A percentile compares a stretch with the other conserved stretches of the same genome.
phyloP scores from a whole-genome alignment of 2,329 filamentous ascomycete species.

The Colletotrichum cuscutae region DNA sequence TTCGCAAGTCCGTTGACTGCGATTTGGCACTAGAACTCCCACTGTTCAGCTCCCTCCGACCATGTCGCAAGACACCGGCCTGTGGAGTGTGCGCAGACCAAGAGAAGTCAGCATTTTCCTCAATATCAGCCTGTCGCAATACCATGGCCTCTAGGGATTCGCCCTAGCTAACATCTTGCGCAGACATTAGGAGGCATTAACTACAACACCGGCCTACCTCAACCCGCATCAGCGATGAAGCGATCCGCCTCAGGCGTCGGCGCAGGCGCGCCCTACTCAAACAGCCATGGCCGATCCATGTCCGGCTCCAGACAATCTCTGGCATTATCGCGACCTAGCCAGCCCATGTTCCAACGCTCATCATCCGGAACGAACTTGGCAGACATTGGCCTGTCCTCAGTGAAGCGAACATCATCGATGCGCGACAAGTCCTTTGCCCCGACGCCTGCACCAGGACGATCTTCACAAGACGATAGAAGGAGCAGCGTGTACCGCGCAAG shows the following conservation, averaged over 20 bases:
- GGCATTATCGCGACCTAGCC: constrained; percentile 82
- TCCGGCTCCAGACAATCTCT: constrained; percentile 89
- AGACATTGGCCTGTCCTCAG: constrained; percentile 83
- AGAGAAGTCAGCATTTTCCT: constrained; percentile 75
- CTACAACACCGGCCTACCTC: constrained; percentile 85
- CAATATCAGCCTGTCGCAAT: neutral
- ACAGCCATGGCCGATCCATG: constrained; percentile 80
- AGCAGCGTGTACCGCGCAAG: constrained; percentile 85
- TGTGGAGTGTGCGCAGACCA: constrained; percentile 92
- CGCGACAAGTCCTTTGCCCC: constrained; percentile 69
- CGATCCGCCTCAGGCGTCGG: constrained; percentile 83
- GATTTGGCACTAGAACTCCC: constrained; percentile 3
- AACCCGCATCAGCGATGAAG: constrained; percentile 94
- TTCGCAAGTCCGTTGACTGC: constrained; percentile 6
- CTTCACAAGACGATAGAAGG: constrained; percentile 68
- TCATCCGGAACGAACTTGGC: constrained; percentile 85
- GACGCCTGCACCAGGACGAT: constrained; percentile 49
- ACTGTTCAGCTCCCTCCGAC: constrained; percentile 39
- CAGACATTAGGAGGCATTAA: constrained; percentile 89
- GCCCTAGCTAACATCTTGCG: constrained; percentile 24
- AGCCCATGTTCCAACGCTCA: constrained; percentile 86
- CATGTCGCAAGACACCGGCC: constrained; percentile 88
- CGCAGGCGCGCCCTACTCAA: constrained; percentile 71
- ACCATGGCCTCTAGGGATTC: neutral
- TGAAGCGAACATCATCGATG: constrained; percentile 85